Evolutionary conservation across 495 filamentous ascomycete species (phyloP).

Genomic region (Hypoxylon subgilvum): DNA sequence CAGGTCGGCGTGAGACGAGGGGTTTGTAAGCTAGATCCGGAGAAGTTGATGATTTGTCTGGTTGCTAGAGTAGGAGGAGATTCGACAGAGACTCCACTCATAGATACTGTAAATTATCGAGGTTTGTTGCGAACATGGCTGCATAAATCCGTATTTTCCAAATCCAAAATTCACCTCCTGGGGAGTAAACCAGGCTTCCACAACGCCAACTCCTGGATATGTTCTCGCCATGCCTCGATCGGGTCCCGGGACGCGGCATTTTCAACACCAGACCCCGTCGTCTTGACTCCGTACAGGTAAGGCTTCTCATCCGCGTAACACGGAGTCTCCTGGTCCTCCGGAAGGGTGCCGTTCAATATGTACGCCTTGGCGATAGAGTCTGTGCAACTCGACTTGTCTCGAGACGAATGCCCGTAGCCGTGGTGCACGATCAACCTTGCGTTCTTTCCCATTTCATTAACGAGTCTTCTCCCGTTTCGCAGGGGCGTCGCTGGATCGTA

Average conservation of each 20-base stretch:
- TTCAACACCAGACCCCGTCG: background rate
- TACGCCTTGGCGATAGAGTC: conserved; percentile 45
- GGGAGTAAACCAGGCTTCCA: conserved; percentile 29
- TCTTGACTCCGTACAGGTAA: conserved; percentile 44
- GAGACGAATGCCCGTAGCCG: conserved; percentile 54
- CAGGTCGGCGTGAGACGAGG: no score
- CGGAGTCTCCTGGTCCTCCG: conserved; percentile 45
- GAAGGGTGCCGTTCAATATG: conserved; percentile 47
- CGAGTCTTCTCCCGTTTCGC: conserved; percentile 49
- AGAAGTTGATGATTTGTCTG: no score
- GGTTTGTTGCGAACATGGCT: no score
- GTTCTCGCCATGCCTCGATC: conserved; percentile 37
- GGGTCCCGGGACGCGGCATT: conserved; percentile 19
- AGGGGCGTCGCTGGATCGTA: conserved; percentile 58
- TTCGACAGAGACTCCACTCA: no score
- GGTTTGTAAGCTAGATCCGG: no score
- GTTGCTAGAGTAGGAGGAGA: no score
- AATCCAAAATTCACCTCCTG: conserved; percentile 10
- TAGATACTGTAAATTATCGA: no score
- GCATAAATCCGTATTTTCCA: no score
- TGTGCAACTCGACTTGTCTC: conserved; percentile 51
- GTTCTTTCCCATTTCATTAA: conserved; percentile 52
- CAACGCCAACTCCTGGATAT: conserved; percentile 36
- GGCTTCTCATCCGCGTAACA: conserved; percentile 55
- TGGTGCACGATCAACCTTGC: conserved; percentile 54